phyloP scores from a whole-genome alignment of 176 grass and related monocot genomes.

The Triticum turgidum region DNA sequence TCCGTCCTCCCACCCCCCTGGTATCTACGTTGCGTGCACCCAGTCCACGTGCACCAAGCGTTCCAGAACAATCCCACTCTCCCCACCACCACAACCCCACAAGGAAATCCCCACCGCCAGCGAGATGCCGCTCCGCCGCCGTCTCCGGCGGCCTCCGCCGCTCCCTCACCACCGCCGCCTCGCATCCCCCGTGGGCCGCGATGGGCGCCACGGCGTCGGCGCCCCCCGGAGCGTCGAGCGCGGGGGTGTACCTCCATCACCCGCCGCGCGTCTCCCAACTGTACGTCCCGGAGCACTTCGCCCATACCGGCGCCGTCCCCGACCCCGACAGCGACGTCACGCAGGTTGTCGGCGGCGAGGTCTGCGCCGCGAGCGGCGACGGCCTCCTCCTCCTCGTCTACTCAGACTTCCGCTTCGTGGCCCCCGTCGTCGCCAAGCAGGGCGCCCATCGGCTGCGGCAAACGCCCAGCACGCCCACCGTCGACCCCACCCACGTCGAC shows the following conservation, averaged over 20 bases:
- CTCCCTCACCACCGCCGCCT: background rate
- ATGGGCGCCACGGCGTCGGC: background rate
- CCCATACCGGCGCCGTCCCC: background rate
- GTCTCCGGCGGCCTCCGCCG: too few relatives aligned
- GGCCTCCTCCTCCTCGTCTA: constrained; percentile 8
- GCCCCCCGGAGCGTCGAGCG: background rate
- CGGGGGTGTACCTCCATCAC: background rate
- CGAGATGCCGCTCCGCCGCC: background rate
- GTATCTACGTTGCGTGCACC: background rate
- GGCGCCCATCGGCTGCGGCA: background rate
- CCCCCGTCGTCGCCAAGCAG: background rate
- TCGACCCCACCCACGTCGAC: background rate
- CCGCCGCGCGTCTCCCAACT: constrained; percentile 8
- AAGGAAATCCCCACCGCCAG: background rate
- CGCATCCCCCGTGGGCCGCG: background rate
- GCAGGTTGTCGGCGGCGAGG: background rate
- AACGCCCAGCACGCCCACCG: background rate
- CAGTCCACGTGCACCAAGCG: too few relatives aligned
- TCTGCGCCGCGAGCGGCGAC: constrained; percentile 6
- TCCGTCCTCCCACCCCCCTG: background rate
- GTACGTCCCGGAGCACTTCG: background rate
- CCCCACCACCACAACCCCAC: background rate
- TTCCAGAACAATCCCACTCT: background rate
- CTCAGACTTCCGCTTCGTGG: background rate
- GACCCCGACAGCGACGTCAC: background rate